Percentiles rank a stretch among this genome's conserved stretches.
These are phyloP conservation scores for Phascolomyces articulosus DNA, from an alignment of 371 early-diverging fungal genomes.

Conservation along the genomic window DNA sequence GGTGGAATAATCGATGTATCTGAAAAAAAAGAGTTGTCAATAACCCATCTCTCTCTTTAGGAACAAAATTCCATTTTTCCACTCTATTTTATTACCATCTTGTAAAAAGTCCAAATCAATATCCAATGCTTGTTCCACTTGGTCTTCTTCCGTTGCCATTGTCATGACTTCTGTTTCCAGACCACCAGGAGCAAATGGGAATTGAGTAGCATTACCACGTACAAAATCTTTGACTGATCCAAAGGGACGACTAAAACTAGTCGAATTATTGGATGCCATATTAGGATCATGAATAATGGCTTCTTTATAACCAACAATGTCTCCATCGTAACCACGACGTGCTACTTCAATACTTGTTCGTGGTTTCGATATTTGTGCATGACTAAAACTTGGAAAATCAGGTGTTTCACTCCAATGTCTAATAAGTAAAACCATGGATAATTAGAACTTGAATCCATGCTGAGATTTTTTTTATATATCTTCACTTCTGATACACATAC, in stretches of 20 bases:
- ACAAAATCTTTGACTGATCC: slow-evolving; percentile 69
- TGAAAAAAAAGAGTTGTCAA: background rate
- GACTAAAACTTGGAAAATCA: slow-evolving; percentile 41
- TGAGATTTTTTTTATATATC: no score
- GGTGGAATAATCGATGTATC: slow-evolving; percentile 52
- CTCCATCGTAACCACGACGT: slow-evolving; percentile 58
- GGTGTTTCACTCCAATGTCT: slow-evolving; percentile 60
- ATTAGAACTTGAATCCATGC: no score
- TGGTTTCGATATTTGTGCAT: slow-evolving; percentile 50
- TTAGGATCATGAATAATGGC: slow-evolving; percentile 35
- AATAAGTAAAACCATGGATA: no score
- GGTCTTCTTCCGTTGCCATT: slow-evolving; percentile 26
- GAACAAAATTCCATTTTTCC: no score
- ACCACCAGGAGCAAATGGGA: slow-evolving; percentile 86
- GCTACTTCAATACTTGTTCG: slow-evolving; percentile 44
- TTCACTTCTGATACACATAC: no score
- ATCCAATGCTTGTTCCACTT: slow-evolving; percentile 12
- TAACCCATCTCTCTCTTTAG: no score
- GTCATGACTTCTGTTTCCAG: slow-evolving; percentile 47
- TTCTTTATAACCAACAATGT: slow-evolving; percentile 54
- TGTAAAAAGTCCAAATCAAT: slow-evolving; percentile 32
- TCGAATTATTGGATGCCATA: slow-evolving; percentile 71
- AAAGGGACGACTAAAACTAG: slow-evolving; percentile 74
- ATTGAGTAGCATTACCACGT: slow-evolving; percentile 69
- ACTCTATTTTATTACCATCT: slow-evolving; percentile 26